phyloP scores from a whole-genome alignment of 805 yeast genomes.

The Debaryomyces hansenii region DNA sequence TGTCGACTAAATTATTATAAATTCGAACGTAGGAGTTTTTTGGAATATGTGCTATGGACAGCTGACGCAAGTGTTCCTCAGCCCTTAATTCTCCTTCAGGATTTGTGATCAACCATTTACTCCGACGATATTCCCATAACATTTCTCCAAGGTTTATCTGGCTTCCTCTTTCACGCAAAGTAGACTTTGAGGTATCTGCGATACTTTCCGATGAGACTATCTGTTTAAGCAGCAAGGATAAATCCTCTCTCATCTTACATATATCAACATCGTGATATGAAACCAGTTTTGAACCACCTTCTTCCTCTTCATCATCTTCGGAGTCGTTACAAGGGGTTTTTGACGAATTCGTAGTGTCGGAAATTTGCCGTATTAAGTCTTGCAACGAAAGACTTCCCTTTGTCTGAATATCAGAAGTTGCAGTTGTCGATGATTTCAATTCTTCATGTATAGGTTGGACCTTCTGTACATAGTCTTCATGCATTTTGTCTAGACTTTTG shows the following conservation, averaged over 20 bases:
- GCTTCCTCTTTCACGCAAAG: constrained; percentile 1
- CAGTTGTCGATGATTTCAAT: constrained; percentile 8
- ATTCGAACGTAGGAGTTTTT: constrained; percentile 57
- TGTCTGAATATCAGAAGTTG: constrained; percentile 7
- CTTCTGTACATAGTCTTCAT: constrained; percentile 17
- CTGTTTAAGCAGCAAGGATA: not conserved
- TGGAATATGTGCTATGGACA: constrained; percentile 37
- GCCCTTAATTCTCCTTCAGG: constrained; percentile 8
- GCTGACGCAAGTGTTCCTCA: constrained; percentile 9
- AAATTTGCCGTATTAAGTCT: constrained; percentile 24
- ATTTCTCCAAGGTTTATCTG: constrained; percentile 46
- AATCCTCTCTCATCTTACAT: constrained; percentile 27
- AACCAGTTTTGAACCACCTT: constrained; percentile 5
- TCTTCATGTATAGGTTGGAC: constrained; percentile 9
- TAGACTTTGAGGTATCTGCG: constrained; percentile 4
- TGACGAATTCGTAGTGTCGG: not conserved
- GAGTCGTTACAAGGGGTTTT: constrained; percentile 15
- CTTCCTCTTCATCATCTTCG: constrained; percentile 10
- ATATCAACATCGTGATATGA: constrained; percentile 26
- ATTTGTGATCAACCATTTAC: constrained; percentile 57
- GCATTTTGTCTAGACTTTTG: constrained; percentile 33
- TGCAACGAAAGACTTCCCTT: constrained; percentile 11
- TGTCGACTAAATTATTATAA: constrained; percentile 68
- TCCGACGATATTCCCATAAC: constrained; percentile 70
- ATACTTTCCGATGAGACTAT: not conserved